Evolutionary conservation across 495 filamentous ascomycete genomes (phyloP).

Genomic region (Staphylotrichum longicolle): DNA sequence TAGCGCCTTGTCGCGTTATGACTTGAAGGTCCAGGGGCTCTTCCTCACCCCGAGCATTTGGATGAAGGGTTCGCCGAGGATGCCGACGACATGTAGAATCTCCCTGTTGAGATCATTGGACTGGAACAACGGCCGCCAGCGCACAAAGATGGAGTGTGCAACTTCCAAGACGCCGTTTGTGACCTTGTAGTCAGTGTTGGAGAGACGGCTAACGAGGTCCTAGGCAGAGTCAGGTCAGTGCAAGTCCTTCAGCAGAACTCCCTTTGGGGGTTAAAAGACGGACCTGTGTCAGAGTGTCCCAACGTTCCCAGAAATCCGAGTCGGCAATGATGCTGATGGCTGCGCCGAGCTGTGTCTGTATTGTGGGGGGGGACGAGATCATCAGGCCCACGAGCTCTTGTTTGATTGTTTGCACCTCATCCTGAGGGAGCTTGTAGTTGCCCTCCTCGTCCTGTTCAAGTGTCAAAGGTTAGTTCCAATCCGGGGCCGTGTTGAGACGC

Average conservation of each 20-base stretch:
- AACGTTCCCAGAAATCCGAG: slow-evolving; percentile 93
- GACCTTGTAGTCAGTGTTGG: slow-evolving; percentile 67
- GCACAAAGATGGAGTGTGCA: slow-evolving; percentile 95
- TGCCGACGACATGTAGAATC: slow-evolving; percentile 86
- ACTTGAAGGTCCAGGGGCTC: slow-evolving; percentile 8
- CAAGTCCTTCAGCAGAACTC: not conserved
- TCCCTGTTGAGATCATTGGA: slow-evolving; percentile 89
- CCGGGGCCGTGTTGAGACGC: too few relatives aligned
- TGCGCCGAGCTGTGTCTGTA: slow-evolving; percentile 92
- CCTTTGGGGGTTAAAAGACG: slow-evolving; percentile 39
- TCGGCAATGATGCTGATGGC: slow-evolving; percentile 96
- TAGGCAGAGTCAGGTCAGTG: slow-evolving; percentile 11
- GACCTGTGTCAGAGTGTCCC: slow-evolving; percentile 75
- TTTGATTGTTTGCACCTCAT: slow-evolving; percentile 88
- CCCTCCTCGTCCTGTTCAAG: slow-evolving; percentile 67
- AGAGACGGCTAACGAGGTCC: slow-evolving; percentile 87
- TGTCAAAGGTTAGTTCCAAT: not conserved
- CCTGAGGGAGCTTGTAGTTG: slow-evolving; percentile 74
- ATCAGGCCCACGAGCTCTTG: slow-evolving; percentile 91
- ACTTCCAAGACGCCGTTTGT: slow-evolving; percentile 96
- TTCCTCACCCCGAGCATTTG: slow-evolving; percentile 64
- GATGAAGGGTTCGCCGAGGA: slow-evolving; percentile 79
- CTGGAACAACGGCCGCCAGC: slow-evolving; percentile 90
- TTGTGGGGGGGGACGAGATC: slow-evolving; percentile 80
- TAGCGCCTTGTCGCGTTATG: slow-evolving; percentile 12